Base-by-base conservation (phyloP, 371 early-diverging fungal species). In the Neoconidiobolus thromboides region DNA sequence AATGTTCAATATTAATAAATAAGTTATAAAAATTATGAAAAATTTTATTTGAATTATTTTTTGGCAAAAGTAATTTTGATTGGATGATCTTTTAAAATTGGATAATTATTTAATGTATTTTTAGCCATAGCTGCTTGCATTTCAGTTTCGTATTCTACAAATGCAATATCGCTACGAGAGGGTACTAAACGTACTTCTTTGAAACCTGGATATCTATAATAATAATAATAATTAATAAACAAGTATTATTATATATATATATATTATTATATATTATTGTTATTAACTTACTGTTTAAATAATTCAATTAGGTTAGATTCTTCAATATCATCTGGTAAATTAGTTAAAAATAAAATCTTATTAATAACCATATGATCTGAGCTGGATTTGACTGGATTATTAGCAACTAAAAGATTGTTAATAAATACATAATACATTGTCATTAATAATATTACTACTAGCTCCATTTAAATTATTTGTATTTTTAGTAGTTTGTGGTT, bases 91-190 rank as follows among this genome's bases (percentile, higher is more conserved):
- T 80, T 76, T 26, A 75, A 73, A 9, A 95, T 69, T 62, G 73
- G 75, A 64, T 88, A 85, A 10, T 85, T 88, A 57, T 87, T 71
- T 55, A 95, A 70, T 15, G 87, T 84, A 12, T 68, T 73, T 66
- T 80, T 82, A 42, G 93, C 93, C 39, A 79, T 76, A 5, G 77
- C 75, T 0, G 94, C 89, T 57, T 89, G 80, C 2, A 73, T 72
- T 43, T 84, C 85, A 39, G 74, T 83, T 55, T 86, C 86, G 68
- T 90, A 96, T 68, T 96, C 96, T 37, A 93, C 92, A 77, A 95
- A 96, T 0, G 93, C 95, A 69, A 94, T 85, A 3, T 80, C 85
- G 58, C 76, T 71, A 64, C 83, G 85, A 50, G 85, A 86, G 7
- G 94, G 88, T 12, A 93, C 81, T 66, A 82, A 75, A 65, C 96